These are phyloP conservation scores for Pseudofabraea citricarpa DNA, from an alignment of 2,329 filamentous ascomycete genomes.

Conservation along the genomic window DNA sequence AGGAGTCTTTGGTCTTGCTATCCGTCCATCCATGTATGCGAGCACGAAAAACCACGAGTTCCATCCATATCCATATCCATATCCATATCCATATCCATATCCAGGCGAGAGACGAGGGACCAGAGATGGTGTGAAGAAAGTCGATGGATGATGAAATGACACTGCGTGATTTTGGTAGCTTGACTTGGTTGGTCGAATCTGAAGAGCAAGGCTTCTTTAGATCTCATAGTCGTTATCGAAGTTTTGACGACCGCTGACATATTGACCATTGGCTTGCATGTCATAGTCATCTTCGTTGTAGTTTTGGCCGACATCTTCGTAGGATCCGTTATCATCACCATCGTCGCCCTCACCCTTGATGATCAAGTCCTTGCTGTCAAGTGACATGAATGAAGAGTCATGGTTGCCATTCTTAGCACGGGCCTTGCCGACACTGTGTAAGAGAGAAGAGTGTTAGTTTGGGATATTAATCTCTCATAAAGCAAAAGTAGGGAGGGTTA, in stretches of 20 bases:
- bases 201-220: background rate
- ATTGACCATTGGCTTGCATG: too few species aligned
- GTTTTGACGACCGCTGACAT: too few species aligned
- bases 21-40: background rate
- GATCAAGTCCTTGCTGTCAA: background rate
- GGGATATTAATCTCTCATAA: background rate
- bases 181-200: too few species aligned
- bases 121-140: background rate
- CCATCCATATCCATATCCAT: background rate
- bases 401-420: background rate
- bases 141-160: too few species aligned
- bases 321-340: constrained; percentile 5
- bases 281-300: too few species aligned
- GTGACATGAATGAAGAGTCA: background rate
- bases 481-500: background rate
- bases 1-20: background rate
- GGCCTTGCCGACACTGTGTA: background rate
- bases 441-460: too few species aligned
- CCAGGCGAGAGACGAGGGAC: background rate
- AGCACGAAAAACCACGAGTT: background rate
- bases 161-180: too few species aligned
- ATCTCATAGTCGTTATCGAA: background rate
- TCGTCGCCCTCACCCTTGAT: constrained; percentile 9
- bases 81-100: background rate
- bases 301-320: background rate